These are phyloP conservation scores for Chrysosporium keratinophilum DNA, from an alignment of 2,329 filamentous ascomycete genomes.

Conservation along the genomic window DNA sequence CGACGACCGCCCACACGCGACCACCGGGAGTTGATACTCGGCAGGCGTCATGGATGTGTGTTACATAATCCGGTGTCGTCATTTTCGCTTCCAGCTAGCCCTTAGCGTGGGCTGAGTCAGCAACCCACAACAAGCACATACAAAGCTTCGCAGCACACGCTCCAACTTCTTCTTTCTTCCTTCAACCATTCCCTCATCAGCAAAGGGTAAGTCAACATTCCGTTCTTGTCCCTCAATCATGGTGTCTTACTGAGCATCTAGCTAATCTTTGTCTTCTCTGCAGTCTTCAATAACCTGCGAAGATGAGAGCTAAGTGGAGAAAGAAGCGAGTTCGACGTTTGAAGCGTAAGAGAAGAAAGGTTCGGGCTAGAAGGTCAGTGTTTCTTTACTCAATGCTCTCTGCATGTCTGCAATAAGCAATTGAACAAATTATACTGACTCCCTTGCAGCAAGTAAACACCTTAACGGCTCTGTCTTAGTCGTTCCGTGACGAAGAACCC, in stretches of 20 bases:
- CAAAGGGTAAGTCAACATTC: conserved; percentile 32
- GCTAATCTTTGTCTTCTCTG: conserved; percentile 14
- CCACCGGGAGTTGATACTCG: no score
- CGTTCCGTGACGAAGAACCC: conserved; percentile 14
- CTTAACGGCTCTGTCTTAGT: conserved; percentile 48
- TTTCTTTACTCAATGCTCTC: background rate
- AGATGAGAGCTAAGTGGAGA: conserved; percentile 97
- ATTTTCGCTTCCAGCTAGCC: conserved; percentile 23
- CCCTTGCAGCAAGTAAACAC: conserved; percentile 54
- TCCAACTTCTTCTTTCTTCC: conserved; percentile 27
- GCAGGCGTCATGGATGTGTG: background rate
- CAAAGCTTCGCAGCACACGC: conserved; percentile 23
- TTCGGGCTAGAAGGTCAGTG: conserved; percentile 87
- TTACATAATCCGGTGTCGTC: background rate
- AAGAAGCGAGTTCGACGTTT: conserved; percentile 99
- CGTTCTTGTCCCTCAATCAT: background rate
- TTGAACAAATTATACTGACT: conserved; percentile 27
- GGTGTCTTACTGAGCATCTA: background rate
- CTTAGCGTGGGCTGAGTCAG: conserved; percentile 32
- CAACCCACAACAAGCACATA: conserved; percentile 28
- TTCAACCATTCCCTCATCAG: conserved; percentile 36
- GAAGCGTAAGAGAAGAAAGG: conserved; percentile 99
- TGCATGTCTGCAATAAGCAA: background rate
- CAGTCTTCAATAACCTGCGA: conserved; percentile 32
- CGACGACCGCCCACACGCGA: no score